phyloP scores from a whole-genome alignment of 1,139 yeast genomes.

The Nematodospora anomalae region DNA sequence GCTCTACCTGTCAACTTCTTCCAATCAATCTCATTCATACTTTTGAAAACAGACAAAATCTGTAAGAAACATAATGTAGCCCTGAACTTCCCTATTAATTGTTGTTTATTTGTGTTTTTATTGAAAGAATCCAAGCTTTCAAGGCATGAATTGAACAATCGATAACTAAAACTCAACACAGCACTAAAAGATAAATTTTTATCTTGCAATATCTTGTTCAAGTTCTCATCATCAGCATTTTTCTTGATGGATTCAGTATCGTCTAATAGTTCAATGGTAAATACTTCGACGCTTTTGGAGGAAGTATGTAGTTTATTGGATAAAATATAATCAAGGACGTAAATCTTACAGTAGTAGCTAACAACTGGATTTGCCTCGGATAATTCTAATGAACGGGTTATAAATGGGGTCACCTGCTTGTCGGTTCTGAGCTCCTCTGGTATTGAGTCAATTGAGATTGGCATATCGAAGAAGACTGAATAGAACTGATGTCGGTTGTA shows the following conservation, averaged over 20 bases:
- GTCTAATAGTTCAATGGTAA: slow-evolving; percentile 61
- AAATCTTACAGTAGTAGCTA: slow-evolving; percentile 56
- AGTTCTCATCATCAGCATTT: slow-evolving; percentile 31
- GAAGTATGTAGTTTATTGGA: slow-evolving; percentile 55
- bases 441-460: slow-evolving; percentile 19
- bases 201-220: slow-evolving; percentile 50
- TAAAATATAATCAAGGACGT: slow-evolving; percentile 68
- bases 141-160: slow-evolving; percentile 54
- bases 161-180: slow-evolving; percentile 60
- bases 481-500: no score
- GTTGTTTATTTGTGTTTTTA: slow-evolving; percentile 25
- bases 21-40: slow-evolving; percentile 29
- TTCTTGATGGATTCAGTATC: slow-evolving; percentile 57
- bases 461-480: no score
- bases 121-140: slow-evolving; percentile 28
- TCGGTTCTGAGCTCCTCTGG: slow-evolving; percentile 32
- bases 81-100: slow-evolving; percentile 32
- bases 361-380: slow-evolving; percentile 52
- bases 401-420: slow-evolving; percentile 44
- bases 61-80: slow-evolving; percentile 40
- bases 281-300: slow-evolving; percentile 52
- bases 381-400: slow-evolving; percentile 53
- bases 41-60: slow-evolving; percentile 30
- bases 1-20: slow-evolving; percentile 34
- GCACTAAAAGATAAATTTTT: slow-evolving; percentile 57